Evolutionary conservation across 192 early-diverging fungal species (phyloP).

Genomic region (Dimargaris cristalligena): DNA sequence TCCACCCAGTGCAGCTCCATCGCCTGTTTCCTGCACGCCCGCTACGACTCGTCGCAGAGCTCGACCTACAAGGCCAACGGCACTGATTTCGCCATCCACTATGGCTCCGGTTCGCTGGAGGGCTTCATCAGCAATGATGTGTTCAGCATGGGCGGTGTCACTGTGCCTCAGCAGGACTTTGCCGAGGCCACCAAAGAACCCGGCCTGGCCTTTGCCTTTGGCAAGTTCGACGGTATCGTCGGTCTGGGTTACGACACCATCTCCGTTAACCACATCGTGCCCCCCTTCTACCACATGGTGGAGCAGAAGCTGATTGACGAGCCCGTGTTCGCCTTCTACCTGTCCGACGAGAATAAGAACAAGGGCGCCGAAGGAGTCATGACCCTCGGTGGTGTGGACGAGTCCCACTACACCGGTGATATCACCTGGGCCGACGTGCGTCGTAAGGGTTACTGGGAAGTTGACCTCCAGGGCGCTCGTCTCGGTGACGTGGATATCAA

Average conservation of each 20-base stretch:
- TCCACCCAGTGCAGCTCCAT: conserved; percentile 85
- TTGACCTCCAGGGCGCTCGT: conserved; percentile 57
- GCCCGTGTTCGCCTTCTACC: conserved; percentile 79
- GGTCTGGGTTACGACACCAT: conserved; percentile 83
- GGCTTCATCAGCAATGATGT: conserved; percentile 81
- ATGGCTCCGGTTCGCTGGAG: conserved; percentile 84
- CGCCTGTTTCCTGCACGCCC: conserved; percentile 84
- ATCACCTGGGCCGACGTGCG: conserved; percentile 69
- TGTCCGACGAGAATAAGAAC: conserved; percentile 50
- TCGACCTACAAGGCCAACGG: conserved; percentile 70
- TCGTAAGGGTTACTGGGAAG: conserved; percentile 96
- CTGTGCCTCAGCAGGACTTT: conserved; percentile 62
- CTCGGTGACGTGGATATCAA: conserved; percentile 63
- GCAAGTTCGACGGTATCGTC: conserved; percentile 93
- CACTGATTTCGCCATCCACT: conserved; percentile 87
- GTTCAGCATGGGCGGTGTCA: conserved; percentile 54
- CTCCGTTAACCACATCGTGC: conserved; percentile 72
- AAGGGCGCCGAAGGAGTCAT: conserved; percentile 61
- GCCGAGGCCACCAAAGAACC: conserved; percentile 95
- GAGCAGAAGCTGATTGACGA: conserved; percentile 62
- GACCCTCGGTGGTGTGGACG: conserved; percentile 71
- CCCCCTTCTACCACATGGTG: conserved; percentile 90
- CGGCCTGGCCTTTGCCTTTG: conserved; percentile 85
- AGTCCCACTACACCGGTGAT: conserved; percentile 51
- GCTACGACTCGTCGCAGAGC: conserved; percentile 75